phyloP scores from a whole-genome alignment of 2,329 filamentous ascomycete species.

The Elsinoe fawcettii region DNA sequence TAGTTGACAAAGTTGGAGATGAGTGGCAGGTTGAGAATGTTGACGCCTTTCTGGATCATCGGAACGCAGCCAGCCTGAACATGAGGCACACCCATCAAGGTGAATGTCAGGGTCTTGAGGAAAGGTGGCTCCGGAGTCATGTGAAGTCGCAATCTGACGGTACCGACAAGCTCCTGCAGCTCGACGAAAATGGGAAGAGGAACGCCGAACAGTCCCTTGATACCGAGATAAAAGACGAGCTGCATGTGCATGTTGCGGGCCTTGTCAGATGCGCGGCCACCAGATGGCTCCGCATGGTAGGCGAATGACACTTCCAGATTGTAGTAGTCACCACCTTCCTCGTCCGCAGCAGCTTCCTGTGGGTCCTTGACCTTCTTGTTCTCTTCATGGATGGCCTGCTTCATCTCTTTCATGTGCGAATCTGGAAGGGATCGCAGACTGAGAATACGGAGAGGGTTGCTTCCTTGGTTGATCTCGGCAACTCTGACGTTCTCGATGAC shows the following conservation, averaged over 20 bases:
- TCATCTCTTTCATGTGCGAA: conserved; percentile 69
- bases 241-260: conserved; percentile 97
- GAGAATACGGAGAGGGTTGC: conserved; percentile 79
- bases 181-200: conserved; percentile 85
- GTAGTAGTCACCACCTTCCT: conserved; percentile 87
- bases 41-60: conserved; percentile 81
- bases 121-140: conserved; percentile 89
- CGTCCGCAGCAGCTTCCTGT: conserved; percentile 77
- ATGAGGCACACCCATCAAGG: conserved; percentile 87
- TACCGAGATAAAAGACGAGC: conserved; percentile 83
- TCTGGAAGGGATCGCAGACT: conserved; percentile 82
- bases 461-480: conserved; percentile 89
- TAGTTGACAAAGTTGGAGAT: conserved; percentile 88
- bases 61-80: conserved; percentile 84
- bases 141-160: conserved; percentile 71
- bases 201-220: conserved; percentile 82
- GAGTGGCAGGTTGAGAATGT: conserved; percentile 67
- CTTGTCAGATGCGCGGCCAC: conserved; percentile 64
- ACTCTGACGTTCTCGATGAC: conserved; percentile 92
- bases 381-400: conserved; percentile 68
- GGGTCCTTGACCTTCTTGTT: conserved; percentile 77
- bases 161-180: conserved; percentile 82
- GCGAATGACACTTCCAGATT: conserved; percentile 86
- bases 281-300: conserved; percentile 76
- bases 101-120: conserved; percentile 84